These are phyloP conservation scores for Phytophthora fragariaefolia DNA, from an alignment of 352 stramenopile genomes.

Conservation along the genomic window DNA sequence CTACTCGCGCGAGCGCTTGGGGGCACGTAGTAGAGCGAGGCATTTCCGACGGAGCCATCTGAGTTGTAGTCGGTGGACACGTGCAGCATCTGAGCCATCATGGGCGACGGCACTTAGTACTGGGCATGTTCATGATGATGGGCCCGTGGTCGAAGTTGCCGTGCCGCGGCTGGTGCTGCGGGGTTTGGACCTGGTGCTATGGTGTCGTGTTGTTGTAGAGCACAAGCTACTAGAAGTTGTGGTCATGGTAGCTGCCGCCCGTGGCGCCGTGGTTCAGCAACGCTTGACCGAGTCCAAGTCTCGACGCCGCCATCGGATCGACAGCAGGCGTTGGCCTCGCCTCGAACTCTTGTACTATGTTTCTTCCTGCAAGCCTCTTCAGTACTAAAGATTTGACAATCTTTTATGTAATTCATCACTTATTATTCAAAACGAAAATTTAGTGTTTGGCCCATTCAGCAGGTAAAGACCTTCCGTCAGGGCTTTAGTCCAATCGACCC, in stretches of 20 bases:
- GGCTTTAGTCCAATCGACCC: too few relatives aligned
- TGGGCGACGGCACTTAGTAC: constrained; percentile 62
- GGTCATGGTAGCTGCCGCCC: constrained; percentile 32
- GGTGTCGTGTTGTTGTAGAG: constrained; percentile 46
- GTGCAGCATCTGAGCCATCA: constrained; percentile 68
- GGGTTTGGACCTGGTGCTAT: constrained; percentile 47
- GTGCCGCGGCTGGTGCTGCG: constrained; percentile 50
- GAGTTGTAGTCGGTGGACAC: constrained; percentile 73
- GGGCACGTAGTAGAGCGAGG: constrained; percentile 38
- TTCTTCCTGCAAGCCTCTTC: too few relatives aligned
- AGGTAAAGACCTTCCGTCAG: too few relatives aligned
- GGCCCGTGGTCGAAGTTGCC: constrained; percentile 72
- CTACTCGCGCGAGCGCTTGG: constrained; percentile 77
- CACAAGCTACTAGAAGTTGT: constrained; percentile 50
- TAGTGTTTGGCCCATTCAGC: too few relatives aligned
- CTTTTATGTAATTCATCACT: too few relatives aligned
- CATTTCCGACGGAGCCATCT: constrained; percentile 33
- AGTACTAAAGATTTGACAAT: too few relatives aligned
- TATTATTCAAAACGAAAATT: too few relatives aligned
- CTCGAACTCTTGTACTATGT: too few relatives aligned
- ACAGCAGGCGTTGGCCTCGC: too few relatives aligned
- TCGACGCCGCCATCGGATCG: too few relatives aligned
- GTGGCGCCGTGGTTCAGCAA: constrained; percentile 37
- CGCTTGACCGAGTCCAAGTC: too few relatives aligned
- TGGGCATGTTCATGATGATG: constrained; percentile 75